Conservation (phyloP, 495 filamentous ascomycete genomes). For the Sordaria brevicollis region DNA sequence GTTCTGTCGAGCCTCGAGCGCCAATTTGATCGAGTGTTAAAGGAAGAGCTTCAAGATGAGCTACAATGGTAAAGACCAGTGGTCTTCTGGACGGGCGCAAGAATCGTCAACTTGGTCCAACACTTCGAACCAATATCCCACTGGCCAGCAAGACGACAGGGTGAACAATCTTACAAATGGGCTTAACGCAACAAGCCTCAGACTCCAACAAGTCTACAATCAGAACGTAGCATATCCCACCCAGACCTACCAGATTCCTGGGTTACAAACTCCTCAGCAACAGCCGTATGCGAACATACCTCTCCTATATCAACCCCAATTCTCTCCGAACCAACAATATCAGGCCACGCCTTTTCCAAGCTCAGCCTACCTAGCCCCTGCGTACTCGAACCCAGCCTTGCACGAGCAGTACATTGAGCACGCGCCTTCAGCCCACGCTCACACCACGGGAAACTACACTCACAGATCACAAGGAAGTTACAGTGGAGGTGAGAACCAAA, state of each 20-base stretch:
- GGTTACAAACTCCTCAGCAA: background rate
- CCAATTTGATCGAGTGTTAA: background rate
- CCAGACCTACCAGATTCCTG: background rate
- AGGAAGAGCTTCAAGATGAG: background rate
- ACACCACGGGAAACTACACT: background rate
- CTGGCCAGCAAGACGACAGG: background rate
- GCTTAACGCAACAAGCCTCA: conserved; percentile 1
- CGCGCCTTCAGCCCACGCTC: background rate
- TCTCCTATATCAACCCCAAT: background rate
- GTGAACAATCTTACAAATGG: background rate
- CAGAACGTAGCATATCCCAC: background rate
- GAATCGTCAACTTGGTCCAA: background rate
- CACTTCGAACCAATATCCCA: background rate
- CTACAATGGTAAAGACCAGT: background rate
- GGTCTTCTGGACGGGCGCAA: background rate
- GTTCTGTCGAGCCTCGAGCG: background rate
- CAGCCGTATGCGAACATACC: background rate
- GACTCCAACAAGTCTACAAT: background rate
- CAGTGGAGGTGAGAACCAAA: background rate
- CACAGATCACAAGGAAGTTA: background rate
- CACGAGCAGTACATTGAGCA: background rate
- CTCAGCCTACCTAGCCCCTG: background rate
- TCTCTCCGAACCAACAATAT: background rate
- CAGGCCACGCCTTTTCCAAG: background rate
- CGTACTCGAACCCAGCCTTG: background rate